Conservation (phyloP, 2,329 filamentous ascomycete genomes). For the Phialophora expanda region DNA sequence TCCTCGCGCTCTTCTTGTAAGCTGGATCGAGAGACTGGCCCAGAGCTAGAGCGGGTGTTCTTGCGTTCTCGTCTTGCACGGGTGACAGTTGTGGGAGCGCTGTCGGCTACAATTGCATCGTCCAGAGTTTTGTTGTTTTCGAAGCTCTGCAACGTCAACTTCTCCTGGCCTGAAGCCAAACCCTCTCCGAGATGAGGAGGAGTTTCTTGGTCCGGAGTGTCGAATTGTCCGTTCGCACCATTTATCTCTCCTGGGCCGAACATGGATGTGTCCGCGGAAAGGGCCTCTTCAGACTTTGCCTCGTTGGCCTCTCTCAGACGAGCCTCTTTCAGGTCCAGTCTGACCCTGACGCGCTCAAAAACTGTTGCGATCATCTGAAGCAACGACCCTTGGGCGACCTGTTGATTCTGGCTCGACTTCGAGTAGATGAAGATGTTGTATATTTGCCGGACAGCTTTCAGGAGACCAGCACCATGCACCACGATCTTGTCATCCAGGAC, state of each 20-base stretch:
- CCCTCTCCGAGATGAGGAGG: conserved; percentile 57
- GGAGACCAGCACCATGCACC: conserved; percentile 90
- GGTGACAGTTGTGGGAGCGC: conserved; percentile 70
- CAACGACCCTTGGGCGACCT: conserved; percentile 93
- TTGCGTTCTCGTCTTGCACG: conserved; percentile 58
- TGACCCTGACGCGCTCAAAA: conserved; percentile 88
- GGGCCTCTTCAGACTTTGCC: conserved; percentile 40
- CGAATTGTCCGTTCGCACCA: conserved; percentile 33
- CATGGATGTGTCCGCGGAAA: conserved; percentile 32
- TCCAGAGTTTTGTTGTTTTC: conserved; percentile 71
- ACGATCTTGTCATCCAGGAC: conserved; percentile 99
- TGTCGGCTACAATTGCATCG: conserved; percentile 68
- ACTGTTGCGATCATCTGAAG: conserved; percentile 99
- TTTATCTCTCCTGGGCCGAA: conserved; percentile 44
- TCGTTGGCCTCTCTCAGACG: conserved; percentile 58
- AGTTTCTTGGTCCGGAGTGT: conserved; percentile 45
- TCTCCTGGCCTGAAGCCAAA: conserved; percentile 49
- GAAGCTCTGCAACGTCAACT: conserved; percentile 71
- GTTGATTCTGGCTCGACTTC: conserved; percentile 91
- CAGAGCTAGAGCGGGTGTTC: conserved; percentile 53
- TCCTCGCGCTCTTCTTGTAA: conserved; percentile 49
- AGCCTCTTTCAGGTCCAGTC: conserved; percentile 85
- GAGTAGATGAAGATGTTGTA: conserved; percentile 99
- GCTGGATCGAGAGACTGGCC: conserved; percentile 45
- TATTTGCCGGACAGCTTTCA: conserved; percentile 96